Conservation (phyloP, 2,329 filamentous ascomycete species). For the Talaromyces sp. region DNA sequence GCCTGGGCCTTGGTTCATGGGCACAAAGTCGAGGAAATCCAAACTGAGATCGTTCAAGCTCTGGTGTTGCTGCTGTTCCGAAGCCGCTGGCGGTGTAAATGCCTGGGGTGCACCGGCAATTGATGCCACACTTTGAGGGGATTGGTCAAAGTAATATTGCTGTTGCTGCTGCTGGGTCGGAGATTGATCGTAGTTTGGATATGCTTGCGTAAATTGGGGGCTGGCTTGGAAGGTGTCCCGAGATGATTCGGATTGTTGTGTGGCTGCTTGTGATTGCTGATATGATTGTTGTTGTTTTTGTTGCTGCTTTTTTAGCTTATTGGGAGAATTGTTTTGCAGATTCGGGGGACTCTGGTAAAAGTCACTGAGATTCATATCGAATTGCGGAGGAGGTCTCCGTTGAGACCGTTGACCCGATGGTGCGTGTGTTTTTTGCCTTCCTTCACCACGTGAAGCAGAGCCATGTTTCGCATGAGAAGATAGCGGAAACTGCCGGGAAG, state of each 20-base stretch:
- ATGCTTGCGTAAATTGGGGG: slow-evolving; percentile 28
- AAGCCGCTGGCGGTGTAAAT: slow-evolving; percentile 18
- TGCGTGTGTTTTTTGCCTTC: slow-evolving; percentile 15
- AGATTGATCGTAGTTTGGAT: slow-evolving; percentile 31
- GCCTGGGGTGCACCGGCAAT: slow-evolving; percentile 19
- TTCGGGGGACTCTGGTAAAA: slow-evolving; percentile 26
- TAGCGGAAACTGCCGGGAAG: slow-evolving; percentile 2
- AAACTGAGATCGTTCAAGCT: slow-evolving; percentile 38
- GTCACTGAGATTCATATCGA: slow-evolving; percentile 53
- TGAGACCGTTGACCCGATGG: slow-evolving; percentile 23
- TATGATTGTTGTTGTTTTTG: slow-evolving; percentile 15
- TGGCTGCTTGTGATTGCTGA: not conserved
- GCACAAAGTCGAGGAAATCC: slow-evolving; percentile 50
- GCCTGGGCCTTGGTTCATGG: slow-evolving; percentile 23
- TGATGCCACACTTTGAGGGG: slow-evolving; percentile 29
- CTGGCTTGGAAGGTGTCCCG: slow-evolving; percentile 20
- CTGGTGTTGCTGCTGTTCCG: slow-evolving; percentile 8
- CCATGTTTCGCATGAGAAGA: not conserved
- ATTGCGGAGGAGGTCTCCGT: slow-evolving; percentile 46
- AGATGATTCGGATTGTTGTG: slow-evolving; percentile 15
- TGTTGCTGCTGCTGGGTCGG: slow-evolving; percentile 23
- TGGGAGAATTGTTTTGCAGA: slow-evolving; percentile 27
- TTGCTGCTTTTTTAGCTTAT: slow-evolving; percentile 11
- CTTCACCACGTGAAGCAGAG: slow-evolving; percentile 1
- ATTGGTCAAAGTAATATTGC: slow-evolving; percentile 26